phyloP scores from a whole-genome alignment of 1,284 basidiomycete genomes.

The Puccinia polysora region DNA sequence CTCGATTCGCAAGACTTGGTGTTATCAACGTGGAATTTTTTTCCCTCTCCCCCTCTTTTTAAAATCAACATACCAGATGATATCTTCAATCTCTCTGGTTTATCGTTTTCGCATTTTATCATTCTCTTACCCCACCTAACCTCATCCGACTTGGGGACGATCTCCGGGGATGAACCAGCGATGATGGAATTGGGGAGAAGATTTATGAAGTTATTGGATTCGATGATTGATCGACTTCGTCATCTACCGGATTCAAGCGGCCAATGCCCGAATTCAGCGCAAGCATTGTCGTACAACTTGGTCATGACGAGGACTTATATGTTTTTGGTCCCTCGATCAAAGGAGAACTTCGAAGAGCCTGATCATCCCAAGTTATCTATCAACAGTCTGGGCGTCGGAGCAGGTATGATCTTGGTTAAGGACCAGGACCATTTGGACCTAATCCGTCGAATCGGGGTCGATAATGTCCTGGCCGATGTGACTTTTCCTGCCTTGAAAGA shows the following conservation, averaged over 20 bases:
- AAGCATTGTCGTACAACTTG: constrained; percentile 49
- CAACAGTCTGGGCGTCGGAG: constrained; percentile 48
- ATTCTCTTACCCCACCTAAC: neutral
- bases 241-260: constrained; percentile 29
- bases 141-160: neutral
- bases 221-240: constrained; percentile 49
- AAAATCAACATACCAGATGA: neutral
- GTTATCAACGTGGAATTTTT: neutral
- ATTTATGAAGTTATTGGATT: constrained; percentile 48
- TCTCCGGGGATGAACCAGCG: neutral
- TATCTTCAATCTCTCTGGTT: constrained; percentile 4
- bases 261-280: constrained; percentile 34
- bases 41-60: constrained; percentile 42
- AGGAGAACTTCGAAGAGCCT: constrained; percentile 26
- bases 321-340: constrained; percentile 46
- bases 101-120: constrained; percentile 11
- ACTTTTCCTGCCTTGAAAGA: constrained; percentile 20
- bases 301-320: constrained; percentile 47
- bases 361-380: constrained; percentile 34
- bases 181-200: constrained; percentile 44
- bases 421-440: neutral
- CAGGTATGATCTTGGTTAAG: constrained; percentile 49
- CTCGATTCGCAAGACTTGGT: too few species aligned
- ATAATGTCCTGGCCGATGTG: constrained; percentile 6
- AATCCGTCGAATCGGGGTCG: constrained; percentile 4